A percentile compares a stretch with the other conserved stretches of the same genome.
Conservation (phyloP, 768 basidiomycete species). For the Russula virescens region DNA sequence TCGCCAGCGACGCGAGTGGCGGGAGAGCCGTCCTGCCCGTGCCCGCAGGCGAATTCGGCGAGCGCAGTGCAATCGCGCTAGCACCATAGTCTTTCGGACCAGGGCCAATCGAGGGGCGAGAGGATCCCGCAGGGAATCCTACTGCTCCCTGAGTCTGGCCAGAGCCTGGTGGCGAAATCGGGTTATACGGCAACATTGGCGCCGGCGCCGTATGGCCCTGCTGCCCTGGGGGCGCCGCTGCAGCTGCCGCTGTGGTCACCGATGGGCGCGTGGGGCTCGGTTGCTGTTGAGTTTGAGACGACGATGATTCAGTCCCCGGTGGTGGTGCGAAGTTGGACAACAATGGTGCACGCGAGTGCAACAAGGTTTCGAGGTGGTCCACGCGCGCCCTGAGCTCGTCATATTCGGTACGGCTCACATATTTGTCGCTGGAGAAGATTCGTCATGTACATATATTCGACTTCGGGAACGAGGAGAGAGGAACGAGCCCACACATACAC, state of each 20-base stretch:
- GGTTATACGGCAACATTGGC: constrained; percentile 12
- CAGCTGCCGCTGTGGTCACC: background rate
- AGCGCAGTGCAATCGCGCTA: background rate
- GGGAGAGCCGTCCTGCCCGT: constrained; percentile 10
- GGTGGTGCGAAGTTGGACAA: constrained; percentile 6
- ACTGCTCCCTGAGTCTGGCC: background rate
- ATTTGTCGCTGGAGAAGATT: constrained; percentile 55
- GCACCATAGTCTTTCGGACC: constrained; percentile 3
- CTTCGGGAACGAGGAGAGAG: background rate
- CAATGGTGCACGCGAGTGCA: constrained; percentile 39
- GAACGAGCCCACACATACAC: constrained; percentile 46
- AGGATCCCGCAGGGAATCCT: background rate
- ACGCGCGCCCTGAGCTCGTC: constrained; percentile 67
- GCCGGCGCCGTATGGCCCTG: constrained; percentile 1
- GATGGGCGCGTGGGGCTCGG: background rate
- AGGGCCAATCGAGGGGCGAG: background rate
- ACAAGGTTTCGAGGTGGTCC: constrained; percentile 50
- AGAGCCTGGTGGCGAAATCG: constrained; percentile 7
- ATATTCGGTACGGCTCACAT: constrained; percentile 70
- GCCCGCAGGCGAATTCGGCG: constrained; percentile 10
- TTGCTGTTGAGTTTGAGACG: constrained; percentile 2
- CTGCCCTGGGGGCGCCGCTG: background rate
- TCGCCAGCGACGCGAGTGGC: constrained; percentile 12
- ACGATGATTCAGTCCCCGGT: constrained; percentile 3
- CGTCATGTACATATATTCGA: constrained; percentile 17